phyloP scores from a whole-genome alignment of 306 rosid genomes.

The Medicago truncatula region MtrunA17r5.0-ANR NC_053049.1:39856001-39856500 shows the following conservation, averaged over 20 bases:
- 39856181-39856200: too few species aligned
- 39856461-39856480: not conserved
- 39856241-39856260: not conserved
- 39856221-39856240: too few species aligned
- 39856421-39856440: constrained; percentile 50
- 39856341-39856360: not conserved
- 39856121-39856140: not conserved
- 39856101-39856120: not conserved
- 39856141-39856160: not conserved
- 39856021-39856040: not conserved
- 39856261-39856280: not conserved
- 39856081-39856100: not conserved
- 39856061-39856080: not conserved
- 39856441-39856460: constrained; percentile 54
- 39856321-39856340: not conserved
- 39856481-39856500: not conserved
- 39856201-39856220: too few species aligned
- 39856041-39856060: not conserved
- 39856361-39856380: not conserved
- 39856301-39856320: not conserved
- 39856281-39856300: not conserved
- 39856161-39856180: too few species aligned
- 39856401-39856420: constrained; percentile 59
- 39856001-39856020: not conserved
- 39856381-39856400: constrained; percentile 44